Conservation (phyloP, 2,329 filamentous ascomycete genomes). For the Apiospora malaysiana region DNA sequence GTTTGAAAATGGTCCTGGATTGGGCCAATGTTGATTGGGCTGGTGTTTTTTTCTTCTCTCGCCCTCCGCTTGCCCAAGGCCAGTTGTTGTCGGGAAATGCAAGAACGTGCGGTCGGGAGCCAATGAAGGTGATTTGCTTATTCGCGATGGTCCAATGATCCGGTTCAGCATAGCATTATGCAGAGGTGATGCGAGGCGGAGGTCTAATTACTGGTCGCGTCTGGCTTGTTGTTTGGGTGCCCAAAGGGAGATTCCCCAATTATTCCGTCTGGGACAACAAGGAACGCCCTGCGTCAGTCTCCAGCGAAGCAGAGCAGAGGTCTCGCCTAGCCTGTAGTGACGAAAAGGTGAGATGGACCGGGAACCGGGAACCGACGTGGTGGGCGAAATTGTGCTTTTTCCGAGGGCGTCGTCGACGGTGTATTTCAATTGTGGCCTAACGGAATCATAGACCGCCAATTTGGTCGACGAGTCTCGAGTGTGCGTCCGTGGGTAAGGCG, state of each 20-base stretch:
- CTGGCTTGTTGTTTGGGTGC: conserved; percentile 20
- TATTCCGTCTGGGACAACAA: conserved; percentile 6
- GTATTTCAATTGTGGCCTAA: conserved; percentile 17
- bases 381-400: not conserved
- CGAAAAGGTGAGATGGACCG: not conserved
- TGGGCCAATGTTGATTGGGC: conserved; percentile 15
- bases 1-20: conserved; percentile 9
- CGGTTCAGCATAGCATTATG: conserved; percentile 22
- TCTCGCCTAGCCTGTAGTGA: conserved; percentile 4
- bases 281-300: conserved; percentile 7
- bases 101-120: conserved; percentile 14
- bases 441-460: not conserved
- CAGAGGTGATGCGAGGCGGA: conserved; percentile 16
- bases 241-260: not conserved
- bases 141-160: conserved; percentile 23
- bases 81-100: conserved; percentile 10
- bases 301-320: not conserved
- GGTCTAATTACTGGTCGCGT: conserved; percentile 19
- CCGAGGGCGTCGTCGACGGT: not conserved
- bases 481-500: conserved; percentile 10
- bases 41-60: conserved; percentile 4
- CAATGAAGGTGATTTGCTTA: conserved; percentile 17
- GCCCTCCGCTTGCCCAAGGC: not conserved
- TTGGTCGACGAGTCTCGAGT: not conserved
- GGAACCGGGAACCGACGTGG: not conserved